Conservation (phyloP, 2,329 filamentous ascomycete genomes). For the Aureobasidium sp. region DNA sequence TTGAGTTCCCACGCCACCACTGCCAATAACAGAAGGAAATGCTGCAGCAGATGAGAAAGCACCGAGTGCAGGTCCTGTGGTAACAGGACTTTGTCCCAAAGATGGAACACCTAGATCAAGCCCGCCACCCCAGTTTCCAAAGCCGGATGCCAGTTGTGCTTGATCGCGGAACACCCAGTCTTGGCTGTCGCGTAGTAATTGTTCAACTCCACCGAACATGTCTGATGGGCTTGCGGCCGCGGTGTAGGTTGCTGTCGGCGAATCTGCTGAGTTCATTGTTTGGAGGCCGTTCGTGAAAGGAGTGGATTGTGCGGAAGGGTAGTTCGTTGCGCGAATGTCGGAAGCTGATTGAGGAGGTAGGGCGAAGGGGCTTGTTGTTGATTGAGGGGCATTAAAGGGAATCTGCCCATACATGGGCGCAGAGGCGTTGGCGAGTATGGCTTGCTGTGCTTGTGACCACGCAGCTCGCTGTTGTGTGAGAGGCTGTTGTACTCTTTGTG, state of each 20-base stretch:
- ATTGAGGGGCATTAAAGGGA: neutral
- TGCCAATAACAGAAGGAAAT: neutral
- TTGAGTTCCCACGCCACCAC: neutral
- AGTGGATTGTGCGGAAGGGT: constrained; percentile 7
- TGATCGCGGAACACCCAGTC: constrained; percentile 54
- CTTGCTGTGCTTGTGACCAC: constrained; percentile 4
- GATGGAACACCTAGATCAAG: neutral
- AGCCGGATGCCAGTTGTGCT: constrained; percentile 51
- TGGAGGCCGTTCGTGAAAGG: neutral
- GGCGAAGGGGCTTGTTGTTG: neutral
- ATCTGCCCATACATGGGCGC: neutral
- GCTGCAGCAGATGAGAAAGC: neutral
- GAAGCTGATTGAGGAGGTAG: constrained; percentile 10
- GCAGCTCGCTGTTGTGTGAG: constrained; percentile 18
- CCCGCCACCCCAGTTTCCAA: constrained; percentile 50
- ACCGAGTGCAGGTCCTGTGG: neutral
- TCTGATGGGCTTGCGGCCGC: constrained; percentile 39
- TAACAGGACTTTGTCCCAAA: constrained; percentile 3
- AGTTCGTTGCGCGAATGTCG: neutral
- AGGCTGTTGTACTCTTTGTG: constrained; percentile 18
- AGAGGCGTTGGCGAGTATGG: neutral
- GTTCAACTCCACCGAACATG: constrained; percentile 54
- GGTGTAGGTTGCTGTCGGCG: constrained; percentile 15
- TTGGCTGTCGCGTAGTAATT: constrained; percentile 55
- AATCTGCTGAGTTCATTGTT: constrained; percentile 22